Conservation (phyloP, 2,329 filamentous ascomycete species). For the Ustulina deusta region DNA sequence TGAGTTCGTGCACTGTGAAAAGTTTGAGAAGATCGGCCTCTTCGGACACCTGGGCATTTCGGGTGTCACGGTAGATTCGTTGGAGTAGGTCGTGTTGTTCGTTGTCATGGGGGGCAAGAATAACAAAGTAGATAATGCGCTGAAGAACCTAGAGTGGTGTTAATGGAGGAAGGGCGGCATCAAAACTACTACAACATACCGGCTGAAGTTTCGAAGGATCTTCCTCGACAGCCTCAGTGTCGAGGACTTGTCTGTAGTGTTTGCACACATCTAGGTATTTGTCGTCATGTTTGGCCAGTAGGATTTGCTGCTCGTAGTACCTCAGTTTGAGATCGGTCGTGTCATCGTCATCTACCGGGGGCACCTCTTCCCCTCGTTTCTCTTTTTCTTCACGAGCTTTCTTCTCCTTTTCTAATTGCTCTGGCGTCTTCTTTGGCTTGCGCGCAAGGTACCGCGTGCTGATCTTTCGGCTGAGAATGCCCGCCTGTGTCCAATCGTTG, state of each 20-base stretch:
- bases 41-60: constrained; percentile 79
- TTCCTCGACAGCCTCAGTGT: constrained; percentile 94
- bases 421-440: constrained; percentile 89
- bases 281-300: constrained; percentile 93
- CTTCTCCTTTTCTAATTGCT: constrained; percentile 90
- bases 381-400: constrained; percentile 90
- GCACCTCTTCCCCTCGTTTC: constrained; percentile 81
- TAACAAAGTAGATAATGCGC: constrained; percentile 96
- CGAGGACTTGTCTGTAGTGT: constrained; percentile 94
- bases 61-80: constrained; percentile 86
- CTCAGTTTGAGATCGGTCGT: constrained; percentile 95
- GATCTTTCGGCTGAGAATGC: constrained; percentile 95
- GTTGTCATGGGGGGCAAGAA: constrained; percentile 96
- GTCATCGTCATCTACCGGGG: constrained; percentile 83
- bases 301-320: constrained; percentile 98
- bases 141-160: constrained; percentile 76
- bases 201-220: constrained; percentile 87
- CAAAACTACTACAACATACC: constrained; percentile 64
- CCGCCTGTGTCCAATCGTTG: constrained; percentile 95
- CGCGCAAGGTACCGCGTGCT: constrained; percentile 91
- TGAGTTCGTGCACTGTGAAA: constrained; percentile 95
- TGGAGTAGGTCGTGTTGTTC: constrained; percentile 98
- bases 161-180: constrained; percentile 27
- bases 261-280: constrained; percentile 99
- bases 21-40: constrained; percentile 91